A percentile compares a stretch with the other conserved stretches of the same genome.
These are phyloP conservation scores for Diutina ranongensis DNA, from an alignment of 1,139 yeast species.

Conservation along the genomic window DNA sequence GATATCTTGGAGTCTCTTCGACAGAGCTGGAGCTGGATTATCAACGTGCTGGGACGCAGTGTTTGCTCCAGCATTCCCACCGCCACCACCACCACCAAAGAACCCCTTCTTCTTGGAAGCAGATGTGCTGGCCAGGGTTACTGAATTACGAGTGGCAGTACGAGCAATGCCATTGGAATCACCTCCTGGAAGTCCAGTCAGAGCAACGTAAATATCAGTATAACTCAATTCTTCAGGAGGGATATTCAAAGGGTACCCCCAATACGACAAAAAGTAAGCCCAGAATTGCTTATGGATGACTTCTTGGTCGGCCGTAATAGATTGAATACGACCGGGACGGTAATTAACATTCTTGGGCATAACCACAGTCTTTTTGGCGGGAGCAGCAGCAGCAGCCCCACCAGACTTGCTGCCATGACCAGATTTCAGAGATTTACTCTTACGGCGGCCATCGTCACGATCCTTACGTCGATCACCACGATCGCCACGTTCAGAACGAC, in stretches of 20 bases:
- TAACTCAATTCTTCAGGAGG: constrained; percentile 22
- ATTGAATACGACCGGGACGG: constrained; percentile 44
- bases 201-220: constrained; percentile 21
- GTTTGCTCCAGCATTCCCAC: background rate
- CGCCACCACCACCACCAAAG: constrained; percentile 11
- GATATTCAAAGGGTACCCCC: constrained; percentile 43
- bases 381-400: background rate
- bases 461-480: background rate
- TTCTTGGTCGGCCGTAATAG: constrained; percentile 54
- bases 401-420: background rate
- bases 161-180: constrained; percentile 15
- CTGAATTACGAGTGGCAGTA: constrained; percentile 15
- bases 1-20: constrained; percentile 20
- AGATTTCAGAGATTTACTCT: background rate
- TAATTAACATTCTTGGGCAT: constrained; percentile 1
- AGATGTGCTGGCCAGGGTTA: background rate
- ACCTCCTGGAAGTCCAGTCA: constrained; percentile 5
- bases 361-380: background rate
- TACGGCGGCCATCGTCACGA: background rate
- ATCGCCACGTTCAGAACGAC: background rate
- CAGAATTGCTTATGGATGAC: constrained; percentile 61
- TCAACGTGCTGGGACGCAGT: background rate
- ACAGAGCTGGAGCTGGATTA: constrained; percentile 11
- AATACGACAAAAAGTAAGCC: constrained; percentile 50
- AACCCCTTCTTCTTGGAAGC: constrained; percentile 9